phyloP scores from a whole-genome alignment of 176 grass and related monocot genomes.

The Bothriochloa decipiens region DNA sequence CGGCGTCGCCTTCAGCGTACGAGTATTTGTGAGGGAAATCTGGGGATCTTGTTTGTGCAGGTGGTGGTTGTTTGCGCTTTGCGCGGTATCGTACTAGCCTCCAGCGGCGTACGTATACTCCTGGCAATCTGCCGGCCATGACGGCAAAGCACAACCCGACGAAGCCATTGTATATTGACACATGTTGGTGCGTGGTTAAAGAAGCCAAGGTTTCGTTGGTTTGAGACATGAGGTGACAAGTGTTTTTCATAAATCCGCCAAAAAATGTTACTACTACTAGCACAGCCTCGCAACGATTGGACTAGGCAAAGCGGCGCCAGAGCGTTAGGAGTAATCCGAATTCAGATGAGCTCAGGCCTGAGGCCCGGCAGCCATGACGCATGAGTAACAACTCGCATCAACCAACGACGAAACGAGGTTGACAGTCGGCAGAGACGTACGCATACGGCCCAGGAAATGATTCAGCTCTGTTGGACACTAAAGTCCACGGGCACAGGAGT shows the following conservation, averaged over 20 bases:
- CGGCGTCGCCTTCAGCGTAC: neutral
- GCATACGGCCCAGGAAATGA: neutral
- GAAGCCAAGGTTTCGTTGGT: too few species aligned
- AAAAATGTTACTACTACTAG: too few species aligned
- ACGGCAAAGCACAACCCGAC: too few species aligned
- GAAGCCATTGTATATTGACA: too few species aligned
- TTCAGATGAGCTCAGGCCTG: neutral
- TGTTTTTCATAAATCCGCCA: neutral
- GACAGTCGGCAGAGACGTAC: too few species aligned
- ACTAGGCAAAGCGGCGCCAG: neutral
- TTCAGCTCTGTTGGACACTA: neutral
- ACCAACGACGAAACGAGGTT: neutral
- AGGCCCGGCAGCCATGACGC: neutral
- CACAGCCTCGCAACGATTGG: neutral
- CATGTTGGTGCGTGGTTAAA: too few species aligned
- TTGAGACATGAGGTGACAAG: neutral
- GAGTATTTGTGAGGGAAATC: neutral
- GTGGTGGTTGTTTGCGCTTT: neutral
- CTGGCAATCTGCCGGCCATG: too few species aligned
- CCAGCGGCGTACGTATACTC: too few species aligned
- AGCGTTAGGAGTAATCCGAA: too few species aligned
- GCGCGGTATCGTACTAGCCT: too few species aligned
- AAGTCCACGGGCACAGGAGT: constrained; percentile 12
- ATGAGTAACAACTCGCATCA: constrained; percentile 16
- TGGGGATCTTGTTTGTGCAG: neutral